Conservation (phyloP, 768 basidiomycete genomes). For the Fistulinella prunicolor region DNA sequence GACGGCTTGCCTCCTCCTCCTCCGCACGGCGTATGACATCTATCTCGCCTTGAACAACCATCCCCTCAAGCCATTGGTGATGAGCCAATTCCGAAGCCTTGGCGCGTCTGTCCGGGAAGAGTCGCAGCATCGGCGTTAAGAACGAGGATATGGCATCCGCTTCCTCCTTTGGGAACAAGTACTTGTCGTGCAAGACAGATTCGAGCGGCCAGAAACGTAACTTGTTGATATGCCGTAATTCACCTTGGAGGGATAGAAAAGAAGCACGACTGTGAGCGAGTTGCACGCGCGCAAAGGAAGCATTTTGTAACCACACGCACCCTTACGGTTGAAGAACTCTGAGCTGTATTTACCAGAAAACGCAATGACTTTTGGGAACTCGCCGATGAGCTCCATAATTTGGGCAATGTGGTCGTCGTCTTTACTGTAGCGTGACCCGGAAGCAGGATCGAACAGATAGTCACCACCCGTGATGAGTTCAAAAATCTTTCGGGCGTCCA, state of each 20-base stretch:
- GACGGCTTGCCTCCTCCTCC: constrained; percentile 41
- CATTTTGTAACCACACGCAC: constrained; percentile 39
- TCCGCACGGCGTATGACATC: constrained; percentile 73
- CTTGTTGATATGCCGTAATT: constrained; percentile 92
- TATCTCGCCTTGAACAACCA: constrained; percentile 87
- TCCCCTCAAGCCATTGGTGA: constrained; percentile 83
- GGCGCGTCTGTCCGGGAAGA: constrained; percentile 86
- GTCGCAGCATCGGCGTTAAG: constrained; percentile 84
- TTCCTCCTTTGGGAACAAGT: constrained; percentile 82
- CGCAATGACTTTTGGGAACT: constrained; percentile 79
- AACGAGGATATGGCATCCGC: constrained; percentile 81
- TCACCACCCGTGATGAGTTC: constrained; percentile 96
- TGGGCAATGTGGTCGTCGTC: constrained; percentile 98
- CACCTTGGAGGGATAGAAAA: constrained; percentile 45
- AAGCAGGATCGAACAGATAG: constrained; percentile 96
- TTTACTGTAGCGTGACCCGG: constrained; percentile 92
- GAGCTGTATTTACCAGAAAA: constrained; percentile 89
- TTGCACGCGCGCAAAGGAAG: not conserved
- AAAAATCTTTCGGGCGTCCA: constrained; percentile 59
- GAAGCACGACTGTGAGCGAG: constrained; percentile 9
- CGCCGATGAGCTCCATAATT: constrained; percentile 93
- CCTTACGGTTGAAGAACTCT: constrained; percentile 97
- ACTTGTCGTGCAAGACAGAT: constrained; percentile 88
- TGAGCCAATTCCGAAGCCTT: constrained; percentile 82
- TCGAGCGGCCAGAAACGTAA: constrained; percentile 89